A percentile compares a stretch with the other conserved stretches of the same genome.
Conservation (phyloP, 805 yeast species). For the Myxozyma sirexii region DNA sequence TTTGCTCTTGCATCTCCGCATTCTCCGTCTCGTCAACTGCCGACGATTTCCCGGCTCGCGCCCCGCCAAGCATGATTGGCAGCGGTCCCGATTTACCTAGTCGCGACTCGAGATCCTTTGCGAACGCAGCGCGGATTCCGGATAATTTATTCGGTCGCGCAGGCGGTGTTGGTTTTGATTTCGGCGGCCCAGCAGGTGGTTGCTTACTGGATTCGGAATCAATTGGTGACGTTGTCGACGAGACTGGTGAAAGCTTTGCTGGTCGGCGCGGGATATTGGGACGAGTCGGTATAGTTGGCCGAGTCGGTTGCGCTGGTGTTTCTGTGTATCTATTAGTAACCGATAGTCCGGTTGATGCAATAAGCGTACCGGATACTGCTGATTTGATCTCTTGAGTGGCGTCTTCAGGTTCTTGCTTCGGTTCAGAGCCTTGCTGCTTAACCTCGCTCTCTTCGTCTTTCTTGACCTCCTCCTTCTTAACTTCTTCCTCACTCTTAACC, state of each 20-base stretch:
- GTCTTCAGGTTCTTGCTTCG: no score
- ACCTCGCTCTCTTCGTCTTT: no score
- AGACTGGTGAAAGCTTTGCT: neutral
- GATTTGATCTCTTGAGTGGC: no score
- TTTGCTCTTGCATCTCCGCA: no score
- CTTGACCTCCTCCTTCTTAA: no score
- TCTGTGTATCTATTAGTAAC: no score
- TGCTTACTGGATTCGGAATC: neutral
- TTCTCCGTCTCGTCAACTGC: neutral
- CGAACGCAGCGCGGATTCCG: constrained; percentile 51
- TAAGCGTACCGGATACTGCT: no score
- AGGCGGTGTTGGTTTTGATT: constrained; percentile 27
- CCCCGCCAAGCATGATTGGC: constrained; percentile 47
- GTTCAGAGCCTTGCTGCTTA: no score
- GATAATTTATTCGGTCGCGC: constrained; percentile 40
- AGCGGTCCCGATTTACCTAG: constrained; percentile 54
- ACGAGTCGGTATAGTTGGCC: constrained; percentile 15
- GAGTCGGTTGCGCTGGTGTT: constrained; percentile 12
- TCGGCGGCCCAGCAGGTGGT: constrained; percentile 3
- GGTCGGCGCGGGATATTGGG: constrained; percentile 23
- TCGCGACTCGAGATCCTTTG: constrained; percentile 62
- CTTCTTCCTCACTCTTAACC: no score
- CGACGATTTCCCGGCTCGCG: neutral
- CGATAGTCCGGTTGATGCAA: no score
- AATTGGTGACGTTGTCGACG: neutral